Percentiles rank a stretch among this genome's conserved stretches.
phyloP scores from a whole-genome alignment of 257 asterid genomes.

The Cordia subcordata region DNA sequence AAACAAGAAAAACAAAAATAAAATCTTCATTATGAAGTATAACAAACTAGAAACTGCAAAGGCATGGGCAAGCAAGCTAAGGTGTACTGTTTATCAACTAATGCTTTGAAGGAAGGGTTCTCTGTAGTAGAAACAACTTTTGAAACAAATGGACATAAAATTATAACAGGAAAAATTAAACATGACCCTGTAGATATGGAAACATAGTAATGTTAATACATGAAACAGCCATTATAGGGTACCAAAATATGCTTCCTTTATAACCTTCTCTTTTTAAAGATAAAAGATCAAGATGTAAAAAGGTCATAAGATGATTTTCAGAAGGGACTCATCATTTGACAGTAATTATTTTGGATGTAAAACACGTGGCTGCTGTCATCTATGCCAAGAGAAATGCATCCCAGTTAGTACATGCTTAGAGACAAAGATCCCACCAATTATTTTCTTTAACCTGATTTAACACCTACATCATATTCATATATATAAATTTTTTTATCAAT shows the following conservation, averaged over 20 bases:
- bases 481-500: no score
- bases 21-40: slow-evolving; percentile 7
- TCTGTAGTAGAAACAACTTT: no score
- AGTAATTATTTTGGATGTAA: neutral
- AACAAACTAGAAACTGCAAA: slow-evolving; percentile 1
- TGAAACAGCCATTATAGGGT: no score
- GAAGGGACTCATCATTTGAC: neutral
- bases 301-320: neutral
- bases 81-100: neutral
- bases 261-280: neutral
- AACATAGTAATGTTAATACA: no score
- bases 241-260: neutral
- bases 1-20: slow-evolving; percentile 20
- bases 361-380: neutral
- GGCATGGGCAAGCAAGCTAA: neutral
- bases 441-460: no score
- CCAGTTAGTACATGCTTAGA: no score
- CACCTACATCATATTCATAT: no score
- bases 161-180: no score
- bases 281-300: neutral
- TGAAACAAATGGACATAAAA: no score
- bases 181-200: no score
- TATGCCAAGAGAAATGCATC: neutral
- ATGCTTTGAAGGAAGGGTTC: neutral
- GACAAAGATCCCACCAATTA: neutral